Percentiles rank a stretch among this genome's conserved stretches.
Evolutionary conservation across 2,329 filamentous ascomycete species (phyloP).

Genomic region (Epichloe gansuensis): DNA sequence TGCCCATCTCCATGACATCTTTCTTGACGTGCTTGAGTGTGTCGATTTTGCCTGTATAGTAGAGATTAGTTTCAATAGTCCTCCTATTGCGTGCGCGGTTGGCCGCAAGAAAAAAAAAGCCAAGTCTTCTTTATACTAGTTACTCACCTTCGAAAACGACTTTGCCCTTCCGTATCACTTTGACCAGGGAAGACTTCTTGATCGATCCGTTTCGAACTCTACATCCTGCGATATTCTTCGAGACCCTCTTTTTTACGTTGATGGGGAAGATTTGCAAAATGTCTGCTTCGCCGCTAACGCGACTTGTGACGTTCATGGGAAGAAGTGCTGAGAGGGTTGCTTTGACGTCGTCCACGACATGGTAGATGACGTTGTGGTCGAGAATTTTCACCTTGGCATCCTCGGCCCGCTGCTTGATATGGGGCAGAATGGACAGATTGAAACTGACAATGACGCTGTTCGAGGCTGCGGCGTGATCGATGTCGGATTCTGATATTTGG

Average conservation of each 20-base stretch:
- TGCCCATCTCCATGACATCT: slow-evolving; percentile 77
- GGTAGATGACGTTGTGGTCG: slow-evolving; percentile 79
- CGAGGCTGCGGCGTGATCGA: slow-evolving; percentile 73
- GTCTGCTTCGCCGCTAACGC: slow-evolving; percentile 79
- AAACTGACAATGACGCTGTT: slow-evolving; percentile 73
- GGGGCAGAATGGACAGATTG: slow-evolving; percentile 57
- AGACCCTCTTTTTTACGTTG: slow-evolving; percentile 57
- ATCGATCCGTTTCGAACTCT: slow-evolving; percentile 74
- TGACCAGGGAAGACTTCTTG: slow-evolving; percentile 48
- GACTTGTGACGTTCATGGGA: slow-evolving; percentile 49
- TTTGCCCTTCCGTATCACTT: slow-evolving; percentile 58
- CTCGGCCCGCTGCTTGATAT: slow-evolving; percentile 58
- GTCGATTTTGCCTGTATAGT: slow-evolving; percentile 52
- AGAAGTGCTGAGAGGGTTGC: slow-evolving; percentile 56
- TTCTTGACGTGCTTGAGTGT: slow-evolving; percentile 90
- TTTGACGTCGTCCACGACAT: slow-evolving; percentile 60
- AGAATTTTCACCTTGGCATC: slow-evolving; percentile 62
- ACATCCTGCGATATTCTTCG: slow-evolving; percentile 71
- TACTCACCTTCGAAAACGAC: slow-evolving; percentile 68
- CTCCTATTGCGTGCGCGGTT: not conserved
- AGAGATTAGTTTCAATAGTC: not conserved
- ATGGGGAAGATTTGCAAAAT: slow-evolving; percentile 75
- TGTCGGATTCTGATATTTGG: slow-evolving; percentile 68
- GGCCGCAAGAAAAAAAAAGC: not conserved
- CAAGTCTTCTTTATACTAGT: not conserved